Evolutionary conservation across 73 alveolate genomes (phyloP).

Genomic region (Halteria grandinella): DNA sequence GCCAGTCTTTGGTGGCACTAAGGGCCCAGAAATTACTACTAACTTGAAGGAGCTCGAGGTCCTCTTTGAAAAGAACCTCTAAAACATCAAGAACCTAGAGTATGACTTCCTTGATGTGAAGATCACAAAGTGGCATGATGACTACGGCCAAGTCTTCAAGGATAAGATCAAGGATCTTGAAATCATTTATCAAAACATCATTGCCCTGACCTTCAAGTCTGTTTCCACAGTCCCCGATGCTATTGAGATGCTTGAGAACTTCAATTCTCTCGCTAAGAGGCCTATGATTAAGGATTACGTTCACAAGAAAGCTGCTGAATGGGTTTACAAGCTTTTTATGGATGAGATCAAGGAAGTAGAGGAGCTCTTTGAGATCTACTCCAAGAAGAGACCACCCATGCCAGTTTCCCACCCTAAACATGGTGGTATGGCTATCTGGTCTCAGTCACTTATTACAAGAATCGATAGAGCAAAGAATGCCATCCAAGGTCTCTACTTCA

Average conservation of each 20-base stretch:
- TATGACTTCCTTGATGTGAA: constrained; percentile 98
- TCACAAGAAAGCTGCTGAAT: constrained; percentile 91
- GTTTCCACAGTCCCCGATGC: constrained; percentile 98
- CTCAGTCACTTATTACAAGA: constrained; percentile 68
- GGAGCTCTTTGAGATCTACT: constrained; percentile 71
- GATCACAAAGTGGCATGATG: constrained; percentile 99
- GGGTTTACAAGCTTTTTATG: constrained; percentile 78
- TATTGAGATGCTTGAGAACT: constrained; percentile 97
- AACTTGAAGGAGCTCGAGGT: constrained; percentile 92
- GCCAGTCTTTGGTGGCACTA: constrained; percentile 99
- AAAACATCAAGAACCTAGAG: constrained; percentile 88
- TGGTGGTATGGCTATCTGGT: constrained; percentile 93
- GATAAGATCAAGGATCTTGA: constrained; percentile 90
- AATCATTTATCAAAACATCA: constrained; percentile 94
- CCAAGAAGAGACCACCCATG: constrained; percentile 71
- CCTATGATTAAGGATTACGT: constrained; percentile 95
- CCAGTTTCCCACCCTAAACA: constrained; percentile 83
- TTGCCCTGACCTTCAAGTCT: constrained; percentile 97
- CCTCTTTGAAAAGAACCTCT: constrained; percentile 89
- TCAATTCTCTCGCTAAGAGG: constrained; percentile 96
- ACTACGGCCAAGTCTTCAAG: constrained; percentile 88
- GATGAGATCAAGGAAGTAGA: constrained; percentile 91
- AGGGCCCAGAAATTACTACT: constrained; percentile 95
- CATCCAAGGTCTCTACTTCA: constrained; percentile 56
- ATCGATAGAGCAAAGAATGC: constrained; percentile 65